Evolutionary conservation across 2,329 filamentous ascomycete species (phyloP), one percentile per base, ranked within the genome.

Genomic region (Fusarium nodosum): DNA sequence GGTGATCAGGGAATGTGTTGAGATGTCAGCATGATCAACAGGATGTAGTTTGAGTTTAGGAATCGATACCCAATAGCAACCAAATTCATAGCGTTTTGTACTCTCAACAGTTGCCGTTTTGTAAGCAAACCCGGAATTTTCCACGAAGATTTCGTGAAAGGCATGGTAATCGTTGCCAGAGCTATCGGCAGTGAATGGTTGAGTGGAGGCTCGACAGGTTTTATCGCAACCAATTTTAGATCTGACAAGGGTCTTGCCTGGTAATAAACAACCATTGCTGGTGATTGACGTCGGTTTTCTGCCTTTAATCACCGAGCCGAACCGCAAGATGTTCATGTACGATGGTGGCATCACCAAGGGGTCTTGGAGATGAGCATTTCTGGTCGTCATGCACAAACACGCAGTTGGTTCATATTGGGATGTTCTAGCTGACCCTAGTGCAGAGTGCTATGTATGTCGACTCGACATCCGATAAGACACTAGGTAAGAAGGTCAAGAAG

Each of bases 1-100:
- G 63, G 53, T n/a, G 66, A 62, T 8, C 60, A 56, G 26, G 53
- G 55, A 5, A 30, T 68, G 38, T 39, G 44, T 2, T 64, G 33
- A 58, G 28, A 12, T 16, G 36, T 15, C 20, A 20, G 39, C 10
- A 7, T 39, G 18, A 13, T 10, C 4, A 20, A 4, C 28, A 8
- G 12, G 10, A 44, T 33, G 16, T 7, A 38, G n/a, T 34, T 3
- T 24, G 12, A 6, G 26, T 13, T 30, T 34, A 18, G 10, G 15
- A 36, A 30, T 28, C 33, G 41, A 62, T 62, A 62, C 57, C 57
- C 26, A 9, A 38, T 20, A 18, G 18, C 13, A 2, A 24, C 8
- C 24, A 5, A 1, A 7, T 18, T 3, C 4, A 41, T 9, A 30
- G 24, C 13, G 34, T 20, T 4, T 28, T 16, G 15, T 20, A 7